Conservation (phyloP, 2,329 filamentous ascomycete species). For the Exophiala dermatitidis region DNA sequence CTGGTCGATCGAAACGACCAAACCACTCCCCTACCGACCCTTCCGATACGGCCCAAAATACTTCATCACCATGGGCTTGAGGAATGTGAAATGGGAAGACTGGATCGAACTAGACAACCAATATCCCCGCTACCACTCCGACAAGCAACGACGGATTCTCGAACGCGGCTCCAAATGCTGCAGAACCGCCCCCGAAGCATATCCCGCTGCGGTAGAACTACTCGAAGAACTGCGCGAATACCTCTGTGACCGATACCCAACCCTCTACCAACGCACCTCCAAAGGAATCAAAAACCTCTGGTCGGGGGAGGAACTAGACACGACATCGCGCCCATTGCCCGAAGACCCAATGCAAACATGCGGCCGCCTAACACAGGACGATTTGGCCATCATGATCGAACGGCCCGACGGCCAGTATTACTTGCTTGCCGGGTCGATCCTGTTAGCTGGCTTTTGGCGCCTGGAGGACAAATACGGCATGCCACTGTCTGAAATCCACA, state of each 20-base stretch:
- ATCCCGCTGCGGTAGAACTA: constrained; percentile 65
- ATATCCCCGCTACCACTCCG: constrained; percentile 63
- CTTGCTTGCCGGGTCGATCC: constrained; percentile 63
- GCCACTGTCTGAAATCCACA: constrained; percentile 72
- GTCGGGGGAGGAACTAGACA: constrained; percentile 66
- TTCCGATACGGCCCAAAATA: constrained; percentile 73
- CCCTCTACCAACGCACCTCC: constrained; percentile 56
- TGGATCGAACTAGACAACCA: constrained; percentile 82
- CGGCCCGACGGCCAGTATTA: constrained; percentile 70
- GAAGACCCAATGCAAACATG: constrained; percentile 75
- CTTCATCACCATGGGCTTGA: constrained; percentile 68
- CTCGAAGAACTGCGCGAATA: constrained; percentile 65
- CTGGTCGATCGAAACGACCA: constrained; percentile 62
- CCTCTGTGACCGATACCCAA: constrained; percentile 67
- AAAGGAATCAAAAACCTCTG: constrained; percentile 63
- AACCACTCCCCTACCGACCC: constrained; percentile 68
- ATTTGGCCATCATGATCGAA: constrained; percentile 78
- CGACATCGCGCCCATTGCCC: constrained; percentile 53
- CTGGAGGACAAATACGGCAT: constrained; percentile 75
- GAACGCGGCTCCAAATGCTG: constrained; percentile 63
- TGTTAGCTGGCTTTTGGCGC: constrained; percentile 77
- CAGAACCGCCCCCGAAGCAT: constrained; percentile 61
- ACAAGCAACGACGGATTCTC: constrained; percentile 61
- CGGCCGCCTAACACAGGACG: constrained; percentile 69
- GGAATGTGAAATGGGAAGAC: constrained; percentile 56